Evolutionary conservation across 192 early-diverging fungal genomes (phyloP).

Genomic region (Coemansia sp.): DNA sequence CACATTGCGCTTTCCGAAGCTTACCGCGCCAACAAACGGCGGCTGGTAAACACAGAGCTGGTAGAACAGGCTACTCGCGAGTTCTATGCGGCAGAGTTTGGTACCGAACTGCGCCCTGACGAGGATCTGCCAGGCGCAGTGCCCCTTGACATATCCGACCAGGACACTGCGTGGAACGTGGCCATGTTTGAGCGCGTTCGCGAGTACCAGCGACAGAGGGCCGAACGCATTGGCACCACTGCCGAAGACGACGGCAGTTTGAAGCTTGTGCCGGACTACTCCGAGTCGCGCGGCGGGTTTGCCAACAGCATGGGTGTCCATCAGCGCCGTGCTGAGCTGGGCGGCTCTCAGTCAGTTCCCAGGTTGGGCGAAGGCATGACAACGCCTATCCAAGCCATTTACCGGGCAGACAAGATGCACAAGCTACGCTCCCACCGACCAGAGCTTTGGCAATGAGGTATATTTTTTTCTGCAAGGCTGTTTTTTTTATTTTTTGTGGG

Average conservation of each 20-base stretch:
- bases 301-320: slow-evolving; percentile 1
- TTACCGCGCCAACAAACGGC: slow-evolving; percentile 43
- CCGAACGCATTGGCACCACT: slow-evolving; percentile 42
- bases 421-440: slow-evolving; percentile 14
- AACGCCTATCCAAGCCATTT: slow-evolving; percentile 35
- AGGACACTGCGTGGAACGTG: slow-evolving; percentile 43
- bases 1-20: slow-evolving; percentile 36
- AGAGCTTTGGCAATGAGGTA: slow-evolving; percentile 2
- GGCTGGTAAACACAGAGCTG: slow-evolving; percentile 35
- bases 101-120: slow-evolving; percentile 11
- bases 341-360: slow-evolving; percentile 17
- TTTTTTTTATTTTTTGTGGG: background rate
- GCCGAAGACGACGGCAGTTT: slow-evolving; percentile 54
- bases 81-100: slow-evolving; percentile 47
- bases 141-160: slow-evolving; percentile 50
- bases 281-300: slow-evolving; percentile 14
- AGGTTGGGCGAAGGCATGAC: slow-evolving; percentile 21
- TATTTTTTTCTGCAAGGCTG: too few species aligned
- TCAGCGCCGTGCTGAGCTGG: slow-evolving; percentile 12
- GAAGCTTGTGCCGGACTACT: slow-evolving; percentile 28
- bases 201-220: slow-evolving; percentile 44
- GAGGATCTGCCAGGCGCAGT: slow-evolving; percentile 41
- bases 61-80: slow-evolving; percentile 42
- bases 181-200: slow-evolving; percentile 35
- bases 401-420: slow-evolving; percentile 38